Evolutionary conservation across 2,329 filamentous ascomycete species (phyloP).

Genomic region (Mycocentrospora acerina): DNA sequence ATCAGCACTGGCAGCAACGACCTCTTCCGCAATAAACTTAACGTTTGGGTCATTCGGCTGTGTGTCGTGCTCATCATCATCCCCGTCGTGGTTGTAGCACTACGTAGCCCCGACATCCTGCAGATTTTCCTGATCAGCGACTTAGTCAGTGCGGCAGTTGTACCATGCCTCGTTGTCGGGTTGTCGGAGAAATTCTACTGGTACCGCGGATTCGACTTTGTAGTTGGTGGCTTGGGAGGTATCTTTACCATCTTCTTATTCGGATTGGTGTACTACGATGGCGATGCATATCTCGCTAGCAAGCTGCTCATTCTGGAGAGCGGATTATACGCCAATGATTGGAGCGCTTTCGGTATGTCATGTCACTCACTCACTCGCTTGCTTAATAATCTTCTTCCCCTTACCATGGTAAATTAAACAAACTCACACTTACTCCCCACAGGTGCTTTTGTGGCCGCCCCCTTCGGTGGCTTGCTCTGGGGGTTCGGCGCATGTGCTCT

Average conservation of each 20-base stretch:
- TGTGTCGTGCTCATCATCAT: slow-evolving; percentile 72
- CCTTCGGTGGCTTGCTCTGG: slow-evolving; percentile 73
- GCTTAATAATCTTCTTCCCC: neutral
- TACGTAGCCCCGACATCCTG: slow-evolving; percentile 72
- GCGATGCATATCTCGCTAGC: slow-evolving; percentile 62
- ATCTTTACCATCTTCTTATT: slow-evolving; percentile 81
- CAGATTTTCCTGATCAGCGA: slow-evolving; percentile 84
- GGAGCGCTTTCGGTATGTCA: slow-evolving; percentile 71
- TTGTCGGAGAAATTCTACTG: slow-evolving; percentile 66
- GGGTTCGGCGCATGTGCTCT: slow-evolving; percentile 63
- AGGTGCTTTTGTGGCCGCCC: slow-evolving; percentile 75
- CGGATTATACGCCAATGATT: slow-evolving; percentile 75
- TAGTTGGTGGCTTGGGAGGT: slow-evolving; percentile 75
- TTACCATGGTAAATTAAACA: too few species aligned
- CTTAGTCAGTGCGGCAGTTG: slow-evolving; percentile 72
- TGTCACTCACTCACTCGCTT: too few species aligned
- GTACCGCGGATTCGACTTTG: slow-evolving; percentile 79
- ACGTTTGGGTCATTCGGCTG: slow-evolving; percentile 70
- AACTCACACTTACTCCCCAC: slow-evolving; percentile 6
- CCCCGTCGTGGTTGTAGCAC: slow-evolving; percentile 71
- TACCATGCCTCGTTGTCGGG: slow-evolving; percentile 75
- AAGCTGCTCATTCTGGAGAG: slow-evolving; percentile 70
- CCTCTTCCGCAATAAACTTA: slow-evolving; percentile 78
- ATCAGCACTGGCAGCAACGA: slow-evolving; percentile 84
- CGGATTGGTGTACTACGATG: slow-evolving; percentile 75